Conservation (phyloP, 306 rosid species). For the Dryas drummondii region DNA sequence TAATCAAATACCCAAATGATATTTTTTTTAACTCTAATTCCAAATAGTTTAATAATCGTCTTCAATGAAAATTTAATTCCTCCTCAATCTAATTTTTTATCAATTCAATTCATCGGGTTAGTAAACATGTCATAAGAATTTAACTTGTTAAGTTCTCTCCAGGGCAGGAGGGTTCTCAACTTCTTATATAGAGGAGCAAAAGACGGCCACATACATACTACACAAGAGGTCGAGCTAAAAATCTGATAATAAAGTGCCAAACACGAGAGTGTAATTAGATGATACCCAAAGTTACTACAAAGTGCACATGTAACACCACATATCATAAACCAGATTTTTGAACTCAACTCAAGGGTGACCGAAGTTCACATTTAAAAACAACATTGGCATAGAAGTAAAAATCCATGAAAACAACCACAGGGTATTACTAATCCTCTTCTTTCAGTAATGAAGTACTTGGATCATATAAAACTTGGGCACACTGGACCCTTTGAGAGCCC, state of each 20-base stretch:
- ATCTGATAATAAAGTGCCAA: background rate
- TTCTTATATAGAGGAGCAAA: too few species aligned
- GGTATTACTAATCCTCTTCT: conserved; percentile 8
- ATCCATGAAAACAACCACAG: conserved; percentile 9
- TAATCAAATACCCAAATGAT: too few species aligned
- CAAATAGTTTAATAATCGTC: too few species aligned
- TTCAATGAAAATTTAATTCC: too few species aligned
- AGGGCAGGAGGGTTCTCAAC: too few species aligned
- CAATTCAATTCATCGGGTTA: too few species aligned
- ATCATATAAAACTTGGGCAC: conserved; percentile 63
- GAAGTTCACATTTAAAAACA: background rate
- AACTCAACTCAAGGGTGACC: background rate
- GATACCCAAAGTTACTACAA: background rate
- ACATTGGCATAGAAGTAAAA: background rate
- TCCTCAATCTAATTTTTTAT: too few species aligned
- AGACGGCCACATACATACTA: background rate
- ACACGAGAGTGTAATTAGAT: background rate
- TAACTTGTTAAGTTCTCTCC: too few species aligned
- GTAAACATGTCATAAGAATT: too few species aligned
- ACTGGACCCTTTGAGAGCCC: conserved; percentile 92
- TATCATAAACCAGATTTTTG: background rate
- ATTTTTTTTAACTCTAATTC: too few species aligned
- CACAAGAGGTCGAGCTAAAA: background rate
- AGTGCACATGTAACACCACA: conserved; percentile 11
- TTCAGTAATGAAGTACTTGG: background rate